A percentile compares a stretch with the other conserved stretches of the same genome.
Evolutionary conservation across 495 filamentous ascomycete species (phyloP).

Genomic region (Penicillium flavigenum): DNA sequence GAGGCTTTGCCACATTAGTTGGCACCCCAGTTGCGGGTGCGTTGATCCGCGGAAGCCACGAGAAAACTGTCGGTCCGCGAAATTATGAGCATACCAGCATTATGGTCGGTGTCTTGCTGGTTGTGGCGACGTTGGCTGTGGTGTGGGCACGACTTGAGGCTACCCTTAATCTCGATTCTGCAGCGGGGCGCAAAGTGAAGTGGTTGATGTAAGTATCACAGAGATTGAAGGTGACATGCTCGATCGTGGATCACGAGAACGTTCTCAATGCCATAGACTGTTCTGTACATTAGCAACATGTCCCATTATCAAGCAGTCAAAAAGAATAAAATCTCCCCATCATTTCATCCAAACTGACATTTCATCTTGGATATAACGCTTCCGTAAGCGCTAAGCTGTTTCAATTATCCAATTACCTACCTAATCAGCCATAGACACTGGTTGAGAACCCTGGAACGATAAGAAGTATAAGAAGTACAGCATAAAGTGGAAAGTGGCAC

Average conservation of each 20-base stretch:
- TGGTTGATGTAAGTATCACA: constrained; percentile 20
- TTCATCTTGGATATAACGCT: neutral
- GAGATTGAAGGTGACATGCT: neutral
- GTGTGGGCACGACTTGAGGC: constrained; percentile 39
- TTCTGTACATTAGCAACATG: neutral
- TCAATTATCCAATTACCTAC: no score
- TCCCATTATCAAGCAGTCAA: neutral
- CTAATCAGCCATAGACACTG: no score
- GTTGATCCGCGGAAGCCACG: constrained; percentile 29
- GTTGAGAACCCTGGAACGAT: no score
- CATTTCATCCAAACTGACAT: neutral
- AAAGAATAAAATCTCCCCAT: neutral
- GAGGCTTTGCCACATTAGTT: constrained; percentile 40
- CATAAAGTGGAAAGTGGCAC: no score
- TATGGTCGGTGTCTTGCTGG: constrained; percentile 31
- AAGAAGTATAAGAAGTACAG: no score
- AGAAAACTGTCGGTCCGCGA: constrained; percentile 14
- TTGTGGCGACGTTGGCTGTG: constrained; percentile 30
- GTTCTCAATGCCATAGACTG: neutral
- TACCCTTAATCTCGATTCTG: constrained; percentile 14
- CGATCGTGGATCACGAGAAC: neutral
- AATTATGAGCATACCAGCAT: constrained; percentile 34
- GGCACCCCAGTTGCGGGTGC: constrained; percentile 46
- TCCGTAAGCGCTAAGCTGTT: no score
- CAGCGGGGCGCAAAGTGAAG: constrained; percentile 14